Evolutionary conservation across 768 basidiomycete species (phyloP).

Genomic region (Auriscalpium microsporum): DNA sequence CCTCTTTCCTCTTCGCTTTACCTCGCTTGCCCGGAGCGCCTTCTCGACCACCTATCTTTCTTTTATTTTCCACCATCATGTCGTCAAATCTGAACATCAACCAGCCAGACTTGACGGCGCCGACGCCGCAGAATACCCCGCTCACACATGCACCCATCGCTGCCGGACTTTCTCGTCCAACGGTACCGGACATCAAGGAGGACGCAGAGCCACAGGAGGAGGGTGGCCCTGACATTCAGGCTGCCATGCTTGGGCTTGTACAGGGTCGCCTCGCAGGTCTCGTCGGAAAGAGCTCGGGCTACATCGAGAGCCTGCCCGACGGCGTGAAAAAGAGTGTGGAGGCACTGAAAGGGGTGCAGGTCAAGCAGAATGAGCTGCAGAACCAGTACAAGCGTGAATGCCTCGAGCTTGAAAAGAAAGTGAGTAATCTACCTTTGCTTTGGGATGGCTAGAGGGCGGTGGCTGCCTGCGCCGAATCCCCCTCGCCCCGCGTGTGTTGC

Average conservation of each 20-base stretch:
- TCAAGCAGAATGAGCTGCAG: constrained; percentile 84
- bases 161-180: constrained; percentile 72
- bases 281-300: constrained; percentile 87
- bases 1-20: too few relatives aligned
- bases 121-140: constrained; percentile 92
- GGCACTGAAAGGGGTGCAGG: constrained; percentile 90
- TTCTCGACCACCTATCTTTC: constrained; percentile 8
- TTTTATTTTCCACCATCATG: constrained; percentile 37
- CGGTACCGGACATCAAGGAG: constrained; percentile 82
- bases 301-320: constrained; percentile 81
- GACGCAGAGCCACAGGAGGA: constrained; percentile 66
- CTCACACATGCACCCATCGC: constrained; percentile 75
- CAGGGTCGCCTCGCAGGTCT: constrained; percentile 81
- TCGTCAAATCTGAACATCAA: constrained; percentile 60
- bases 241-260: constrained; percentile 77
- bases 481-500: neutral
- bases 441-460: neutral
- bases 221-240: constrained; percentile 42
- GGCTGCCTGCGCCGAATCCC: neutral
- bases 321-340: constrained; percentile 80
- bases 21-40: too few relatives aligned
- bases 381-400: constrained; percentile 94
- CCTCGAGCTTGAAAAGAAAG: constrained; percentile 93
- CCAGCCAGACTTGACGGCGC: constrained; percentile 59
- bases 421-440: constrained; percentile 24